Evolutionary conservation across 208 protist species (phyloP), one percentile per base, ranked within the genome.

Genomic region (Acanthamoeba triangularis): DNA sequence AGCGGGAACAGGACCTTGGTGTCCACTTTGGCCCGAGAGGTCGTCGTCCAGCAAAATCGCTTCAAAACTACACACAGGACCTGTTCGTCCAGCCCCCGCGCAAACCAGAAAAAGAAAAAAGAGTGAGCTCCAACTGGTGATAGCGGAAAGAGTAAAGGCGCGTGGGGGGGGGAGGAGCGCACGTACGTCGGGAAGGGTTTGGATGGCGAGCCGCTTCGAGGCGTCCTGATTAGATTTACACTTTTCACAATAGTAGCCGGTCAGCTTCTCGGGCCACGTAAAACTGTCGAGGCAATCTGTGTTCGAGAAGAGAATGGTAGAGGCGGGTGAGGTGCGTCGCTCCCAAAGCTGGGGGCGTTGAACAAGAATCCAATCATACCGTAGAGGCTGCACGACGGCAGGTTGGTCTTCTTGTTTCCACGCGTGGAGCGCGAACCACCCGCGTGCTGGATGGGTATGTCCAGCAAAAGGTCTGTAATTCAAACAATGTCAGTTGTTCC

Each of bases 31-130:
- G 84, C 84, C 4, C 84, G 84, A 5, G 33, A 30, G 59, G 84
- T 67, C n/a, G 84, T n/a, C n/a, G 84, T 90, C 84, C 84, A 90
- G 41, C 84, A 90, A 90, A 90, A 90, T 44, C 84, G 84, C 47
- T 90, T 90, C 59, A 90, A 90, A 35, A 90, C 84, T 67, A 90
- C 33, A 67, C 84, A 90, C 84, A 90, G 52, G 44, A 90, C 84
- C 84, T 90, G 14, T 33, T n/a, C 11, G 5, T 25, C 2, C 16
- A 61, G 37, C 37, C 1, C 2, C n/a, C 23, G 11, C 8, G 11
- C 63, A 28, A 35, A 18, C 14, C 14, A n/a, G 59, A 23, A 78
- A 47, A n/a, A 78, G 69, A 37, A 37, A 41, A 37, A 28, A 20
- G 23, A 20, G 61, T 30, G 61, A 67, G 61, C 20, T 33, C 7